A percentile compares a stretch with the other conserved stretches of the same genome.
Evolutionary conservation across 1,284 basidiomycete species (phyloP).

Genomic region (Trametes hirsuta): DNA sequence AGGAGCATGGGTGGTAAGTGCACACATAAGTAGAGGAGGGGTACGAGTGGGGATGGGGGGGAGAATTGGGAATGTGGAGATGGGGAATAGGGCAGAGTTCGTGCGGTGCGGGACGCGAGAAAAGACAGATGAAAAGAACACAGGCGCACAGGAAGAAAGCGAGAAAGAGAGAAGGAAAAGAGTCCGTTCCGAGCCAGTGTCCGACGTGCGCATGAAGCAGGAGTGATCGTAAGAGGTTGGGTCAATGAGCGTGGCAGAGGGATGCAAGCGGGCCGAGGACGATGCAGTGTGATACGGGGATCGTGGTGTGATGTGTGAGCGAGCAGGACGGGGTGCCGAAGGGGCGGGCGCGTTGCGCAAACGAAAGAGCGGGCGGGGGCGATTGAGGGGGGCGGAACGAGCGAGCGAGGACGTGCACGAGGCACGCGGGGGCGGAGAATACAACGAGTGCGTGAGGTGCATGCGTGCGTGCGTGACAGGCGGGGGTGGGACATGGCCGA

Average conservation of each 20-base stretch:
- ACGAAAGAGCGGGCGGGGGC: background rate
- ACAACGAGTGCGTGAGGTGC: conserved; percentile 13
- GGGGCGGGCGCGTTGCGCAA: background rate
- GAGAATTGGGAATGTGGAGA: no score
- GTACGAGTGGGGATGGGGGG: no score
- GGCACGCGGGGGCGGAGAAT: conserved; percentile 10
- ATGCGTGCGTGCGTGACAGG: conserved; percentile 10
- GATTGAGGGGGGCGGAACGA: background rate
- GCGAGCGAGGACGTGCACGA: background rate
- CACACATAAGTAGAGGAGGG: no score
- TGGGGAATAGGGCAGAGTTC: no score
- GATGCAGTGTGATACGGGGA: background rate
- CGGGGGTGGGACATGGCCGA: background rate
- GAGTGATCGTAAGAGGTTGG: conserved; percentile 13
- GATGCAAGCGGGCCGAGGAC: background rate
- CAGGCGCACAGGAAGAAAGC: background rate
- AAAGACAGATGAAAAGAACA: no score
- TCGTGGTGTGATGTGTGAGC: background rate
- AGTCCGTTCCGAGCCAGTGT: conserved; percentile 25
- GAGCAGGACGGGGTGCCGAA: background rate
- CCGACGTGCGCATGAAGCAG: conserved; percentile 18
- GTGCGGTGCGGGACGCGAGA: no score
- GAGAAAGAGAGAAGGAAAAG: background rate
- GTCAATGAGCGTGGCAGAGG: conserved; percentile 2
- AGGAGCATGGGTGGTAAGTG: no score